Evolutionary conservation across 2,329 filamentous ascomycete genomes (phyloP), one percentile per base, ranked within the genome.

Genomic region (Fusarium coffeatum): DNA sequence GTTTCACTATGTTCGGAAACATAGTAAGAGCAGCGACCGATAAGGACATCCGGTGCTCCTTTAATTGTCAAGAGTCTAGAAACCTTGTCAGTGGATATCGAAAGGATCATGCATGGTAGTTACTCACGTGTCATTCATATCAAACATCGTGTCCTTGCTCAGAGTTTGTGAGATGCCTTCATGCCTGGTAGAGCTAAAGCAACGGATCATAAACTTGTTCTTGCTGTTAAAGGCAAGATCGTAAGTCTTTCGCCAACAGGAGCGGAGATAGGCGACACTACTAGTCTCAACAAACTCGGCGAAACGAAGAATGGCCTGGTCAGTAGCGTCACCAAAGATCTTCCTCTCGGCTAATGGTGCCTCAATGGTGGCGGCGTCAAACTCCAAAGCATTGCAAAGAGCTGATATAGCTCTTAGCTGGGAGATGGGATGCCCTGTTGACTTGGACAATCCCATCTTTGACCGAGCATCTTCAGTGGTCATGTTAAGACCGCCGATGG

Each of bases 171-270:
- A 50, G 90, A 86, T 1, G 89, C 85, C 34, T 88, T 85, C 59
- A 0, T 12, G 8, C 11, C 55, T 62, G 0, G 25, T 25, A 32
- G 30, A 40, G 11, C 7, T 15, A 8, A 63, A 63, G 22, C 59
- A 53, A 9, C 59, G 59, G 57, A 94, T 87, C 88, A 93, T 94
- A 76, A 89, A 94, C 79, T 94, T 94, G 80, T 93, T 94, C 82
- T 93, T 93, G 80, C 90, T 93, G 81, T 94, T 94, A 78, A 94
- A 94, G 0, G 90, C 87, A 28, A 93, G 82, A 56, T 91, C 88
- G 71, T 89, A 93, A 3, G 87, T 85, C 55, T 87, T 89, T 54
- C 86, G 85, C 90, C 90, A 93, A 67, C 85, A 83, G 16, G 84
- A 82, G 10, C 89, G 86, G 8, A 91, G 80, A 53, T 90, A 85